Base-by-base conservation (phyloP, 805 yeast species). In the Brettanomyces nanus region DNA sequence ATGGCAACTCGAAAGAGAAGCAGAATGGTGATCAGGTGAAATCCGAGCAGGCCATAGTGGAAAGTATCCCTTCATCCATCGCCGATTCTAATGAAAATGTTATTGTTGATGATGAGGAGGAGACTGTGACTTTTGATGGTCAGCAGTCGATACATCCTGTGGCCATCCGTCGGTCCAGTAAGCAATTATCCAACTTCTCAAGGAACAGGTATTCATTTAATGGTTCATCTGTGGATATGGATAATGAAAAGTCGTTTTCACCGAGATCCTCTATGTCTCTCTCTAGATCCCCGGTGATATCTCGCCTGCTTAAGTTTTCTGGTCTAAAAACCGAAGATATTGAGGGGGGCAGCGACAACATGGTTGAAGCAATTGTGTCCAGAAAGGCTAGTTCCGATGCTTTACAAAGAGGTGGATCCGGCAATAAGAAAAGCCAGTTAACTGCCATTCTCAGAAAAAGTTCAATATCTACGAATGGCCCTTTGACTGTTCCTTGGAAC, bases 401-500 rank as follows among this genome's bases (percentile, higher is more conserved):
- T 6, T 19, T 31, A 17, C 25, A 14, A n/a, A 31, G 26, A 17
- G 26, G 13, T 5, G 14, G 17, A 13, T 30, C 33, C 19, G 13
- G 11, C 4, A 23, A 19, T 22, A 29, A 13, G 6, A 49, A 44
- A 13, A 58, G 64, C 34, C 53, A 51, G 22, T 41, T 59, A 23
- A 56, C 63, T 3, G 53, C 51, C 11, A 53, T 53, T 10, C 33
- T 59, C 27, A 46, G 36, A 40, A 15, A 18, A 4, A 17, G 19
- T 5, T 13, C 13, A 21, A 14, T 9, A 31, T 17, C 15, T 7
- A 21, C 9, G n/a, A 45, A 26, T 22, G 27, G 11, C 23, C 19
- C 10, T 15, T 45, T 49, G 10, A 36, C 33, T 19, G 45, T 53
- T 22, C 85, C 89, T 0, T 83, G 87, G 83, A 62, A 66, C 14